phyloP scores from a whole-genome alignment of 768 basidiomycete species.

The Neoboletus subvelutipes region DNA sequence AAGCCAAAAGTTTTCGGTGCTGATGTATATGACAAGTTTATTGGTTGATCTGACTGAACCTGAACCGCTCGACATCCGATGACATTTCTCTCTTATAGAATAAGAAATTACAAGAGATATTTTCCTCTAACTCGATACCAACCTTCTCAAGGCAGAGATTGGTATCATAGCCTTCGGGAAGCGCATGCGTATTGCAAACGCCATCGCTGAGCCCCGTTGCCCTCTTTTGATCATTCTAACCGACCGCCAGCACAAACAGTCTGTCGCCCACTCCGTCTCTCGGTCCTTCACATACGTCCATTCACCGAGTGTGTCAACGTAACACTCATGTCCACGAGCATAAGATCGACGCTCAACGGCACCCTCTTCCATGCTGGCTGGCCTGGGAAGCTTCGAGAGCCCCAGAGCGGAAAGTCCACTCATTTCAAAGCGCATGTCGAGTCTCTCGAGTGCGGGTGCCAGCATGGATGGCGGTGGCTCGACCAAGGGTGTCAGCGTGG shows the following conservation, averaged over 20 bases:
- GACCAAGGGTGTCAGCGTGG: slow-evolving; percentile 10
- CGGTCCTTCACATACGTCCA: slow-evolving; percentile 31
- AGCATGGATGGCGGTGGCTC: slow-evolving; percentile 27
- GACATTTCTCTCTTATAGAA: slow-evolving; percentile 49
- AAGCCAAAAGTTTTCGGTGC: slow-evolving; percentile 81
- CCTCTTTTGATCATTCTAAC: slow-evolving; percentile 63
- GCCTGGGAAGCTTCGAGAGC: slow-evolving; percentile 39
- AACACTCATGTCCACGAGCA: slow-evolving; percentile 36
- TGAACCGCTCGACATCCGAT: neutral
- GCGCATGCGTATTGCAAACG: slow-evolving; percentile 90
- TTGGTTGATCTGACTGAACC: slow-evolving; percentile 52
- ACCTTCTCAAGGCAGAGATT: slow-evolving; percentile 88
- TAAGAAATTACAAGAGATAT: slow-evolving; percentile 99
- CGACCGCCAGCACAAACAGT: slow-evolving; percentile 40
- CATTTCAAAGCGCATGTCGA: too few species aligned
- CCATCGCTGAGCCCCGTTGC: slow-evolving; percentile 43
- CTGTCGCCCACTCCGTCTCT: slow-evolving; percentile 26
- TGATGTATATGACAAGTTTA: slow-evolving; percentile 80
- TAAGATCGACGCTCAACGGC: slow-evolving; percentile 30
- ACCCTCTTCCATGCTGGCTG: too few species aligned
- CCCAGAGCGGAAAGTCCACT: slow-evolving; percentile 20
- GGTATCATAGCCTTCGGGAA: too few species aligned
- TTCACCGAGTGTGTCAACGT: slow-evolving; percentile 39
- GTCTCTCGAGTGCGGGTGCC: slow-evolving; percentile 22
- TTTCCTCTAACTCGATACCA: slow-evolving; percentile 87